A percentile compares a stretch with the other conserved stretches of the same genome.
phyloP scores from a whole-genome alignment of 257 asterid genomes.

The Ballota nigra region DNA sequence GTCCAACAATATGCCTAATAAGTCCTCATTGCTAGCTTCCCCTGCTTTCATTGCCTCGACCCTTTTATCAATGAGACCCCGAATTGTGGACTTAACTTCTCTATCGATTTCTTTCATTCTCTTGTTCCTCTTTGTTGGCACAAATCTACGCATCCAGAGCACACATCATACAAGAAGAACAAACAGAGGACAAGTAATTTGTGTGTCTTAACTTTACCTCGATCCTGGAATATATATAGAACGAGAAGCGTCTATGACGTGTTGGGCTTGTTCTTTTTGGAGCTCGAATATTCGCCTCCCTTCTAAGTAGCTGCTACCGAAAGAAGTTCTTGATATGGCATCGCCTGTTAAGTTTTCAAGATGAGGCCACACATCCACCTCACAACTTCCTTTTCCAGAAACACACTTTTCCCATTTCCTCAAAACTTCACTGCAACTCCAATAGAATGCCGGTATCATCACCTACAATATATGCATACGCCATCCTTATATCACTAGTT shows the following conservation, averaged over 20 bases:
- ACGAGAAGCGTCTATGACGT: not conserved
- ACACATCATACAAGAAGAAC: not conserved
- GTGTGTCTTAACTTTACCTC: constrained; percentile 22
- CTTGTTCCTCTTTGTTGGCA: constrained; percentile 41
- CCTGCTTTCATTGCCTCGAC: constrained; percentile 33
- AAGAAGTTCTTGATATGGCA: constrained; percentile 14
- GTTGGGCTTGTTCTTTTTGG: constrained; percentile 7
- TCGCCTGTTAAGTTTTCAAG: not conserved
- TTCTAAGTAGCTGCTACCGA: constrained; percentile 9
- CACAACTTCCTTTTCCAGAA: not conserved
- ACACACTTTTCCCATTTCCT: not conserved
- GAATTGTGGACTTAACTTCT: constrained; percentile 26
- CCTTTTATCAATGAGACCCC: constrained; percentile 31
- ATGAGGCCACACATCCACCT: constrained; percentile 16
- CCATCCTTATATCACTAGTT: not conserved
- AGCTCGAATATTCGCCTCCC: not conserved
- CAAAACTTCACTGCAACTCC: not conserved
- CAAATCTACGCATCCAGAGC: constrained; percentile 20
- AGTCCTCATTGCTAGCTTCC: constrained; percentile 28
- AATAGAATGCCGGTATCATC: constrained; percentile 1
- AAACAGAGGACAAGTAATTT: not conserved
- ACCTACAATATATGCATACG: not conserved
- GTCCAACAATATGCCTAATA: constrained; percentile 12
- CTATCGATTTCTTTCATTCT: constrained; percentile 32
- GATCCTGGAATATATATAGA: constrained; percentile 36